Evolutionary conservation across 306 rosid species (phyloP).

Genomic region (Prunus armeniaca): DNA sequence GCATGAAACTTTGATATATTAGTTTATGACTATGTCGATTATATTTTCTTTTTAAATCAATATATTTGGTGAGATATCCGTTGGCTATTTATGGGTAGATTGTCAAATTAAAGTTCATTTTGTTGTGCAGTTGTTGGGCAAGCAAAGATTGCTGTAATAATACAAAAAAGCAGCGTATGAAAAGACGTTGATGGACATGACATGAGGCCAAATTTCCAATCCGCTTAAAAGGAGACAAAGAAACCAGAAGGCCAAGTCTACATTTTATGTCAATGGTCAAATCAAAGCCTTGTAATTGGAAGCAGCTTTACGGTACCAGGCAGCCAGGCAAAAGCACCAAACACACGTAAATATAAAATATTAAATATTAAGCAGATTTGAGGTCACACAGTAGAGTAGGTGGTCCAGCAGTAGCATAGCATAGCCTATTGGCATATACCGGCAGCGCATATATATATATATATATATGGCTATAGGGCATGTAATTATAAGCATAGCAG

Average conservation of each 20-base stretch:
- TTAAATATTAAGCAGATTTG: not conserved
- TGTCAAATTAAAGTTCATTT: not conserved
- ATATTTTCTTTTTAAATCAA: not conserved
- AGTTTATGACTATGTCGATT: not conserved
- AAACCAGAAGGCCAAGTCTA: not conserved
- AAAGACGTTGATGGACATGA: constrained; percentile 12
- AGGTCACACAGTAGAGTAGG: not conserved
- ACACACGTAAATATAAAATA: not conserved
- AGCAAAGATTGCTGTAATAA: not conserved
- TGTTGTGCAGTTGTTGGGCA: not conserved
- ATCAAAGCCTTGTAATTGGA: not conserved
- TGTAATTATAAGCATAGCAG: not conserved
- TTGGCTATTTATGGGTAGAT: not conserved
- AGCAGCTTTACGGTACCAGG: no score
- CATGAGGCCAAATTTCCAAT: constrained; percentile 1
- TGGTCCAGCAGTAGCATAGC: not conserved
- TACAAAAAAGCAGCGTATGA: not conserved
- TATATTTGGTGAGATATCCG: not conserved
- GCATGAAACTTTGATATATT: no score
- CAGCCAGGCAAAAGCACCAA: not conserved
- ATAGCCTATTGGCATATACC: not conserved
- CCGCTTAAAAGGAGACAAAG: constrained; percentile 5
- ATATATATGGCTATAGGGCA: not conserved
- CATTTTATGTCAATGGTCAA: constrained; percentile 3
- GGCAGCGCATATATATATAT: no score